phyloP scores from a whole-genome alignment of 2,329 filamentous ascomycete species.

The Colletotrichum phormii region DNA sequence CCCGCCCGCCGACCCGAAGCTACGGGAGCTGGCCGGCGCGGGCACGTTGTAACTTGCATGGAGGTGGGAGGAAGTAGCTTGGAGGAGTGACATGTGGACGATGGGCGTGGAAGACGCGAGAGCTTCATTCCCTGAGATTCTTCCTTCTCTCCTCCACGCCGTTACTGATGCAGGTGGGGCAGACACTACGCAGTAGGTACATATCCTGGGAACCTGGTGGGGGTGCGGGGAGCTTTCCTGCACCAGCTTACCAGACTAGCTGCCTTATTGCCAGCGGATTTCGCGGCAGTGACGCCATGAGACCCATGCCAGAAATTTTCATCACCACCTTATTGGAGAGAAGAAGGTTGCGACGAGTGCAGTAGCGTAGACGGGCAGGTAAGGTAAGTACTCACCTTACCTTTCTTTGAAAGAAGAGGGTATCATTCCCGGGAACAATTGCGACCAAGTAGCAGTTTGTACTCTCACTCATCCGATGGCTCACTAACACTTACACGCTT shows the following conservation, averaged over 20 bases:
- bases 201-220: not conserved
- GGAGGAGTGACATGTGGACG: not conserved
- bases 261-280: not conserved
- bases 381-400: not conserved
- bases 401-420: not conserved
- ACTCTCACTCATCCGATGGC: not conserved
- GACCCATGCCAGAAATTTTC: not conserved
- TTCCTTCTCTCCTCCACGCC: not conserved
- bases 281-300: not conserved
- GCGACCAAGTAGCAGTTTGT: not conserved
- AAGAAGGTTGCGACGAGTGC: not conserved
- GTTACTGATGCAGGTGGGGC: not conserved
- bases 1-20: not conserved
- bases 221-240: not conserved
- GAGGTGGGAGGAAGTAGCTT: not conserved
- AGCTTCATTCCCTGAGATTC: conserved; percentile 1
- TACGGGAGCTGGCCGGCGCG: not conserved
- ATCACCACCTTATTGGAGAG: not conserved
- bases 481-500: not conserved
- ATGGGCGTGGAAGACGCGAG: not conserved
- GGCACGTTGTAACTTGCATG: not conserved
- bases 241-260: not conserved
- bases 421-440: conserved; percentile 4
- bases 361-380: no score
- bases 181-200: not conserved